Base-by-base conservation (phyloP, 2,329 filamentous ascomycete genomes). In the Zalaria obscura region DNA sequence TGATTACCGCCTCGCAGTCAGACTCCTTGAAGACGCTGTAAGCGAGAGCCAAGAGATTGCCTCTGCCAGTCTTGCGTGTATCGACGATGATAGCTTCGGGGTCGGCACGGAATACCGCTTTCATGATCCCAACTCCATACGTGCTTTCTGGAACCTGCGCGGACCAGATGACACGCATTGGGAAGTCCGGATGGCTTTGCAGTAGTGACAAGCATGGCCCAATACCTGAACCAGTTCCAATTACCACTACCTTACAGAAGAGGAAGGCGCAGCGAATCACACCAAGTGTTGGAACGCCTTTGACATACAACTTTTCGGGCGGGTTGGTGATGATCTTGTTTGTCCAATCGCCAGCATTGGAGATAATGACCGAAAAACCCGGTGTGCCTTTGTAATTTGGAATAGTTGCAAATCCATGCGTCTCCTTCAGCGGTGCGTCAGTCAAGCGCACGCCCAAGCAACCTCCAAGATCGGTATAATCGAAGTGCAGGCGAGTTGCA, bases 311-410 rank as follows among this genome's bases (percentile, higher is more conserved):
- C 39, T 71, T 61, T 1, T 63, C 69, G 1, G 79, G 79, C 2
- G 75, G 75, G 38, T 70, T 66, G 38, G 68, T 61, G 59, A 87
- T 84, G 42, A 74, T 71, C 28, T 67, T 64, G 25, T 64, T 64
- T 1, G 82, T 87, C 81, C 82, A 87, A 61, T 87, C 80, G 25
- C 82, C 82, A 3, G 80, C 80, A 48, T 78, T 80, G 41, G 80
- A 83, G 27, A 87, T 69, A 27, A 87, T 64, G 27, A 82, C 65
- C 0, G 78, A 83, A 61, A 80, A 84, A 9, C 74, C 77, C 40
- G 64, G 64, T 8, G 43, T 35, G 32, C 66, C 51, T 41, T 64
- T 55, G 2, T 72, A 67, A 45, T 75, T 70, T 1, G 80, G 76
- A 45, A 87, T 82, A 1, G 78, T 79, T 35, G 82, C 83, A 54